Conservation (phyloP, 129 eudicot species). For the Helichrysum umbraculigerum region DNA sequence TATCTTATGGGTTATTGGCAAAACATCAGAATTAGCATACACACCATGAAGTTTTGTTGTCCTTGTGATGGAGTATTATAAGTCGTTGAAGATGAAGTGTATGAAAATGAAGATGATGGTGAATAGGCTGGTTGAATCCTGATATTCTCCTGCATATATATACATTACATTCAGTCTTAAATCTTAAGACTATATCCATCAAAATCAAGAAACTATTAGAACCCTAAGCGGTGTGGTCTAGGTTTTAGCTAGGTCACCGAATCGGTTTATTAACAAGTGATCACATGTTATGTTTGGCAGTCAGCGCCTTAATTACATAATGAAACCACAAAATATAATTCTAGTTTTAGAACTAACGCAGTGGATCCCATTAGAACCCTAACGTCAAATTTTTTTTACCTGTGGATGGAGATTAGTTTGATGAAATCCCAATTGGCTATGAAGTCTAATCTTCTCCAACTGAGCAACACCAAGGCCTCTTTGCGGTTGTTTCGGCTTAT, state of each 20-base stretch:
- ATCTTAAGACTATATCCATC: not conserved
- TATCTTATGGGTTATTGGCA: not conserved
- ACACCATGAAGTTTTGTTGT: constrained; percentile 50
- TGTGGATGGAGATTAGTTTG: constrained; percentile 29
- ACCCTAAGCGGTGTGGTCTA: not conserved
- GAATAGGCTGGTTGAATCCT: constrained; percentile 50
- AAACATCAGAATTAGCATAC: constrained; percentile 24
- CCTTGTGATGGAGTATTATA: constrained; percentile 49
- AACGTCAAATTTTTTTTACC: not conserved
- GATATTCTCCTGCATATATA: constrained; percentile 47
- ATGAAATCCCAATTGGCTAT: constrained; percentile 57
- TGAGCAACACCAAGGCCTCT: constrained; percentile 97
- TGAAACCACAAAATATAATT: too few relatives aligned
- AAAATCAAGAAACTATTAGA: constrained; percentile 6
- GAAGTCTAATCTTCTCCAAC: constrained; percentile 85
- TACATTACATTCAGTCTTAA: not conserved
- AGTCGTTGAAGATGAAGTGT: constrained; percentile 43
- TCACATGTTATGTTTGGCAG: too few relatives aligned
- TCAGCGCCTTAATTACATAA: too few relatives aligned
- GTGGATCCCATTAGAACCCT: not conserved
- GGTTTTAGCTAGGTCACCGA: too few relatives aligned
- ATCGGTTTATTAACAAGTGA: too few relatives aligned
- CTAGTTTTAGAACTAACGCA: not conserved
- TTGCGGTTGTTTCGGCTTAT: constrained; percentile 74
- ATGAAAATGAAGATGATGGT: constrained; percentile 50